phyloP scores from a whole-genome alignment of 2,329 filamentous ascomycete species.

The Trichoderma atrobrunneum region DNA sequence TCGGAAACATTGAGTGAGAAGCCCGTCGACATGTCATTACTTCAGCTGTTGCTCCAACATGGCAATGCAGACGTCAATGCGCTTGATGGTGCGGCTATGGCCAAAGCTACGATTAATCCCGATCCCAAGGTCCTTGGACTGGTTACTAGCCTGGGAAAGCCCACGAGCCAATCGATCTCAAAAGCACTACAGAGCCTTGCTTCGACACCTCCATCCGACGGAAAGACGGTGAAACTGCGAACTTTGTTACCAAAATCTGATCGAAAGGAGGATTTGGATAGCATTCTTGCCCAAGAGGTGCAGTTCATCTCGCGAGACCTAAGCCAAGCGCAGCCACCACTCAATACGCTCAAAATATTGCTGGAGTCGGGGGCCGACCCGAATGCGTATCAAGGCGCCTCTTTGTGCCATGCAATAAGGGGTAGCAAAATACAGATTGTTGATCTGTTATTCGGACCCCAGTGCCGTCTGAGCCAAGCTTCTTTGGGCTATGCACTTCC shows the following conservation, averaged over 20 bases:
- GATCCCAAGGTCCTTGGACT: slow-evolving; percentile 50
- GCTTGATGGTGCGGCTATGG: slow-evolving; percentile 43
- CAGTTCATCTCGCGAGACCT: slow-evolving; percentile 41
- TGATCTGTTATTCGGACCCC: slow-evolving; percentile 46
- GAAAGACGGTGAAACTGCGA: slow-evolving; percentile 50
- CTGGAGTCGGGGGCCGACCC: slow-evolving; percentile 52
- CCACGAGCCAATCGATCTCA: slow-evolving; percentile 43
- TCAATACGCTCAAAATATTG: slow-evolving; percentile 46
- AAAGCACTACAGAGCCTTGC: slow-evolving; percentile 43
- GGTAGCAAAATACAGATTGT: slow-evolving; percentile 44
- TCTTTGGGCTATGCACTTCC: slow-evolving; percentile 52
- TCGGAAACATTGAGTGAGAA: slow-evolving; percentile 41
- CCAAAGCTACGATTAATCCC: slow-evolving; percentile 39
- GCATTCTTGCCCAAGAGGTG: slow-evolving; percentile 51
- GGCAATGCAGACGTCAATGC: slow-evolving; percentile 54
- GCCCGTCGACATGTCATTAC: slow-evolving; percentile 49
- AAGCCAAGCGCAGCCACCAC: slow-evolving; percentile 33
- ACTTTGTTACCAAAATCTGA: slow-evolving; percentile 44
- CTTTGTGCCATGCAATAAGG: slow-evolving; percentile 50
- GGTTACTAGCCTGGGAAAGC: slow-evolving; percentile 46
- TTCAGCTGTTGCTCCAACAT: slow-evolving; percentile 48
- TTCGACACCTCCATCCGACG: slow-evolving; percentile 42
- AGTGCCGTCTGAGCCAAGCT: slow-evolving; percentile 37
- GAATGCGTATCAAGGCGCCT: slow-evolving; percentile 51
- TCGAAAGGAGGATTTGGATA: slow-evolving; percentile 43